Percentiles rank a stretch among this genome's conserved stretches.
Evolutionary conservation across 1,284 basidiomycete species (phyloP).

Genomic region (Puccinia hordei): DNA sequence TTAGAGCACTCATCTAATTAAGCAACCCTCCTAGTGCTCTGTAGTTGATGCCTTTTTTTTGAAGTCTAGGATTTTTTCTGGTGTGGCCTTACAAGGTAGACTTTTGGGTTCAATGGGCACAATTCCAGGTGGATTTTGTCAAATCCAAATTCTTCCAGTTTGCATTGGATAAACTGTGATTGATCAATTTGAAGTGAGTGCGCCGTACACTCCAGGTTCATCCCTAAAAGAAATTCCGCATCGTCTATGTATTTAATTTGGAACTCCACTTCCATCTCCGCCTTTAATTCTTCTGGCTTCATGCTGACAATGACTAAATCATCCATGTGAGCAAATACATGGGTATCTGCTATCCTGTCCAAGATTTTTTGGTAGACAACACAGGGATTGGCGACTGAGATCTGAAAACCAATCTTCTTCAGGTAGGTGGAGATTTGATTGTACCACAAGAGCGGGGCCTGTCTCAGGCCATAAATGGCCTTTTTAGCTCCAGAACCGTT

Average conservation of each 20-base stretch:
- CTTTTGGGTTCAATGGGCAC: neutral
- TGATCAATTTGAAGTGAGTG: neutral
- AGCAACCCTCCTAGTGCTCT: neutral
- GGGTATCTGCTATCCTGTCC: neutral
- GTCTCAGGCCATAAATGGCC: constrained; percentile 1
- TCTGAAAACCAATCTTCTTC: neutral
- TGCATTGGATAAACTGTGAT: neutral
- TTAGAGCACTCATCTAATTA: neutral
- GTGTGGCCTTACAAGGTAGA: neutral
- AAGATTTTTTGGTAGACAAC: neutral
- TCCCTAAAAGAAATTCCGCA: neutral
- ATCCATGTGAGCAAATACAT: neutral
- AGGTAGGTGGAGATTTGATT: neutral
- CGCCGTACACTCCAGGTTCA: neutral
- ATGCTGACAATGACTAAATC: neutral
- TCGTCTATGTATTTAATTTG: neutral
- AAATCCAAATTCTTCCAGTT: neutral
- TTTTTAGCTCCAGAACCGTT: neutral
- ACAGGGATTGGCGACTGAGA: neutral
- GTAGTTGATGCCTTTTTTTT: neutral
- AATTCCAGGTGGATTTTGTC: neutral
- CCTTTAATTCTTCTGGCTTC: neutral
- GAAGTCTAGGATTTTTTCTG: neutral
- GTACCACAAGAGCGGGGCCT: neutral
- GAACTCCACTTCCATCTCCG: neutral